These are phyloP conservation scores for Pseudevernia furfuracea DNA, from an alignment of 495 filamentous ascomycete species.

Conservation along the genomic window DNA sequence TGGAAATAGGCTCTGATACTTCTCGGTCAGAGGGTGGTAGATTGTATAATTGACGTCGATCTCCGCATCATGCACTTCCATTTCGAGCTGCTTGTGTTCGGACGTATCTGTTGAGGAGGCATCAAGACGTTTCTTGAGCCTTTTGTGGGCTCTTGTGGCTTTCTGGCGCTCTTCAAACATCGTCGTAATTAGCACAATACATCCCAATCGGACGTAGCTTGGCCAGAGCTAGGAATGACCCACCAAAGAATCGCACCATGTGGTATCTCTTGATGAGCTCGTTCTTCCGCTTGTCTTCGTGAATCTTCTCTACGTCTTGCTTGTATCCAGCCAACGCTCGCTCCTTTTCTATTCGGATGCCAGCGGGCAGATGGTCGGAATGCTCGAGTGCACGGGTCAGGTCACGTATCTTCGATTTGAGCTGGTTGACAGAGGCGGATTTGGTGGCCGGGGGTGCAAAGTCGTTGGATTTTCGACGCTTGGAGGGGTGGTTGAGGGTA, in stretches of 20 bases:
- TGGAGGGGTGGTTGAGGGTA: background rate
- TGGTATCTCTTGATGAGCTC: constrained; percentile 83
- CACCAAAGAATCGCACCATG: constrained; percentile 87
- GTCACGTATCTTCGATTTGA: constrained; percentile 41
- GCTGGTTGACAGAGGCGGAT: constrained; percentile 19
- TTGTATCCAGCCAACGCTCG: constrained; percentile 70
- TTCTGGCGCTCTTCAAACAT: constrained; percentile 67
- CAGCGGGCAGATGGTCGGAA: constrained; percentile 57
- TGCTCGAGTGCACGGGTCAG: constrained; percentile 56
- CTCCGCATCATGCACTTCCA: constrained; percentile 58
- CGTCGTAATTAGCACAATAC: background rate
- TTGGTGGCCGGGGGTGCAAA: constrained; percentile 13
- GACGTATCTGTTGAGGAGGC: constrained; percentile 19
- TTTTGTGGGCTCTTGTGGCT: constrained; percentile 61
- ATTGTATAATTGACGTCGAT: constrained; percentile 82
- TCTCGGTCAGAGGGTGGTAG: constrained; percentile 70
- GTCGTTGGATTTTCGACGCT: background rate
- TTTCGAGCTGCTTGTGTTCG: constrained; percentile 41
- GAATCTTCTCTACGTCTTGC: constrained; percentile 54
- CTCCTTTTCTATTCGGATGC: constrained; percentile 68
- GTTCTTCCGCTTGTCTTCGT: constrained; percentile 52
- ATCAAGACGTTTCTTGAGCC: constrained; percentile 48
- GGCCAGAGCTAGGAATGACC: constrained; percentile 17
- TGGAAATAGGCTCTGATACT: constrained; percentile 71
- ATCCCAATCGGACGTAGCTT: background rate